Evolutionary conservation across 2,329 filamentous ascomycete genomes (phyloP), one percentile per base, ranked within the genome.

Genomic region (Ophiostoma sp.): DNA sequence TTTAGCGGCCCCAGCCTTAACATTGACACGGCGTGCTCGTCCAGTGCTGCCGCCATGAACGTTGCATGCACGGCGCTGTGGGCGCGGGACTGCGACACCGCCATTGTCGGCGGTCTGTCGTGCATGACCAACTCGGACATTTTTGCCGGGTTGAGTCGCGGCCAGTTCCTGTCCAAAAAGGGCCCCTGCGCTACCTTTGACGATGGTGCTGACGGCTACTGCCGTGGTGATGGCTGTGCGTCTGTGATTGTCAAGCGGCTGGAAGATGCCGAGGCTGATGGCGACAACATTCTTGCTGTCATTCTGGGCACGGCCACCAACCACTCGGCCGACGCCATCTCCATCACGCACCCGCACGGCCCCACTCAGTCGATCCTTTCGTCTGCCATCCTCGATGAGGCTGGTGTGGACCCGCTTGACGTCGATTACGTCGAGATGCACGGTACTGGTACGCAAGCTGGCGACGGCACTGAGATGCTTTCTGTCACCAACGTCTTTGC

Each of bases 371-470:
- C 92, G 15, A 85, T 87, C 66, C 83, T 96, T 12, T 95, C 92
- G 78, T 87, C 88, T 72, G 85, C 88, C 52, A 90, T 96, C 36
- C 85, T 96, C 0, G 87, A 91, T 66, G 88, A 92, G 59, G 91
- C 92, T 57, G 91, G 91, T 74, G 87, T 96, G 28, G 90, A 95
- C 78, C 91, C 93, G 1, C 87, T 90, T 69, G 92, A 95, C 75
- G 87, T 97, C 68, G 90, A 90, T 81, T 97, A 95, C 78, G 90
- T 97, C 9, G 94, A 97, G 82, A 94, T 96, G 90, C 93, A 97
- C 80, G 94, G 93, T 17, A 97, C 94, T 2, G 94, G 94, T 42
- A 97, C 93, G 0, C 93, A 96, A 80, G 93, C 92, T 42, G 94
- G 93, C 75, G 94, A 97, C 78, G 90, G 90, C 8, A 92, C 90